phyloP scores from a whole-genome alignment of 2,329 filamentous ascomycete species.

The Aspergillus sergii region DNA sequence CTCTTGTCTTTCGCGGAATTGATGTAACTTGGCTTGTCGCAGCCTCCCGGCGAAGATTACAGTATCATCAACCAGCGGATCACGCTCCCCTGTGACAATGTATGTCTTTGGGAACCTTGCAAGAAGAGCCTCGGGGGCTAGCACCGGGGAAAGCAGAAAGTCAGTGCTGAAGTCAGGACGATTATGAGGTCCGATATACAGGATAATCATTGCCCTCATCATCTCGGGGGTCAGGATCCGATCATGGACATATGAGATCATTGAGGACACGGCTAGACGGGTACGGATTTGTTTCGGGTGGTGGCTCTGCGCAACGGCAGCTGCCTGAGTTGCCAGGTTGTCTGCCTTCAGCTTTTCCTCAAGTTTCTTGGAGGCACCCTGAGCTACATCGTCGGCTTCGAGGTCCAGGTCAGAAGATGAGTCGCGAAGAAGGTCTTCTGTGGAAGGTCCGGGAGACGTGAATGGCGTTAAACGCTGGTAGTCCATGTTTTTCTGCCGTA shows the following conservation, averaged over 20 bases:
- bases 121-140: slow-evolving; percentile 82
- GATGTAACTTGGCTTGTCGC: slow-evolving; percentile 71
- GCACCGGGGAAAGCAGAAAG: slow-evolving; percentile 84
- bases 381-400: slow-evolving; percentile 22
- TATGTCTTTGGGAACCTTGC: slow-evolving; percentile 91
- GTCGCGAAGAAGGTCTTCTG: slow-evolving; percentile 58
- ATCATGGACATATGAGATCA: slow-evolving; percentile 98
- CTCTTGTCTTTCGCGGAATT: slow-evolving; percentile 59
- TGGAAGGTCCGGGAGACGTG: slow-evolving; percentile 76
- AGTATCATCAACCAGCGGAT: slow-evolving; percentile 94
- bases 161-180: slow-evolving; percentile 91
- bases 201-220: slow-evolving; percentile 98
- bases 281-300: slow-evolving; percentile 66
- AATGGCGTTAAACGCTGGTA: slow-evolving; percentile 77
- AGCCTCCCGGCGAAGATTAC: slow-evolving; percentile 91
- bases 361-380: slow-evolving; percentile 25
- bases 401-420: slow-evolving; percentile 19
- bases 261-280: slow-evolving; percentile 89
- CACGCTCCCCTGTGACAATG: slow-evolving; percentile 90
- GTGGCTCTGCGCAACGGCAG: slow-evolving; percentile 31
- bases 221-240: slow-evolving; percentile 93
- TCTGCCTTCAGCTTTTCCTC: slow-evolving; percentile 34
- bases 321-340: slow-evolving; percentile 39
- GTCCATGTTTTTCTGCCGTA: slow-evolving; percentile 83
- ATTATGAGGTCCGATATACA: slow-evolving; percentile 93